Conservation (phyloP, 345 rosid species). For the Euclidium syriacum region DNA sequence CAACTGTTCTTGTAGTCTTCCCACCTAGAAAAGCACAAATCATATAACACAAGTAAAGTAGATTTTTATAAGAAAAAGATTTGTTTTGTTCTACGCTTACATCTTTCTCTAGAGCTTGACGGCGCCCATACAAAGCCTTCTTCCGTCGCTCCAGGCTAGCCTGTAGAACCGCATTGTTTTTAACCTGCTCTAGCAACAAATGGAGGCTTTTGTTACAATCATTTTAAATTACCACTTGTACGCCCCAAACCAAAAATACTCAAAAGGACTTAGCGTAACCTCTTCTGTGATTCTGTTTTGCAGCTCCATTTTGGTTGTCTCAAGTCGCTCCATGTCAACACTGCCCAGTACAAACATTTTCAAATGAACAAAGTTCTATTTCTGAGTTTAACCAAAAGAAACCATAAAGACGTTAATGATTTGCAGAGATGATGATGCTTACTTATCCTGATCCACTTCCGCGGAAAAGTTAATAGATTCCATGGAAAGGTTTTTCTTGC, state of each 20-base stretch:
- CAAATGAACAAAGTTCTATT: neutral
- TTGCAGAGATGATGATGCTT: constrained; percentile 38
- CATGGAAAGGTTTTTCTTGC: constrained; percentile 72
- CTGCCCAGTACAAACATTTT: constrained; percentile 32
- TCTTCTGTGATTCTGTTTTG: constrained; percentile 60
- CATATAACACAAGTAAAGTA: neutral
- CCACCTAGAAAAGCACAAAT: constrained; percentile 51
- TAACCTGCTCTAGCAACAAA: constrained; percentile 39
- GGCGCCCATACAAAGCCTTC: constrained; percentile 55
- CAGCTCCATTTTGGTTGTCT: constrained; percentile 57
- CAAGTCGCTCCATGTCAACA: constrained; percentile 63
- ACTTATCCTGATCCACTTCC: constrained; percentile 58
- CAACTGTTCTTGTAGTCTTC: constrained; percentile 70
- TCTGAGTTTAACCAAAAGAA: neutral
- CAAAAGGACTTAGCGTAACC: constrained; percentile 36
- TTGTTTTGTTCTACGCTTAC: constrained; percentile 40
- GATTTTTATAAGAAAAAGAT: neutral
- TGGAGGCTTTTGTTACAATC: constrained; percentile 3
- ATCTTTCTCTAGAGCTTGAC: constrained; percentile 67
- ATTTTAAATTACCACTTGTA: neutral
- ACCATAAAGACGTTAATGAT: constrained; percentile 7
- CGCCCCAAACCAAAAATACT: constrained; percentile 1
- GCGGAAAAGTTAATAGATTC: constrained; percentile 56
- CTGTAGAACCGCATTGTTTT: constrained; percentile 56
- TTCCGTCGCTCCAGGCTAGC: constrained; percentile 58